Conservation (phyloP, 78 protist genomes). For the Pigoraptor vietnamica region DNA sequence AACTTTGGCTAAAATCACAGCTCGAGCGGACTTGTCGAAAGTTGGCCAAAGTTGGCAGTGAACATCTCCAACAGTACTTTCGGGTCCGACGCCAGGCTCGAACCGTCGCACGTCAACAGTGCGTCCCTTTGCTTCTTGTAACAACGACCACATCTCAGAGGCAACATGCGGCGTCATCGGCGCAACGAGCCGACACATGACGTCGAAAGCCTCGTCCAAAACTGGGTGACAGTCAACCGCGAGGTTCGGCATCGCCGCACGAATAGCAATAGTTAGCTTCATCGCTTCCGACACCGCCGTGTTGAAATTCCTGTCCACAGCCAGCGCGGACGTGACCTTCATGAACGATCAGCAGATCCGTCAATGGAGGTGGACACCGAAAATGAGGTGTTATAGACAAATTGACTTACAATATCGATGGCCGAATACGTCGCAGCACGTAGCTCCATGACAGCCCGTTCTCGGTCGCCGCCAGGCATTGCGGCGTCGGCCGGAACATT, state of each 20-base stretch:
- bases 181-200: neutral
- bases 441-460: neutral
- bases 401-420: neutral
- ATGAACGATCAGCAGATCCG: neutral
- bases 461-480: too few species aligned
- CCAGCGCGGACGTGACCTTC: neutral
- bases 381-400: too few species aligned
- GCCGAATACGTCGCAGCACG: neutral
- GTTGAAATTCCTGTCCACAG: neutral
- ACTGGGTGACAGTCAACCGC: neutral
- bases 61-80: neutral
- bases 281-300: neutral
- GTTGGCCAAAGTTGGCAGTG: neutral
- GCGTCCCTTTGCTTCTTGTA: neutral
- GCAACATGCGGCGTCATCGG: neutral
- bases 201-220: neutral
- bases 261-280: neutral
- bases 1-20: neutral
- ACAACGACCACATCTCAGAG: neutral
- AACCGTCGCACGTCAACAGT: neutral
- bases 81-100: neutral
- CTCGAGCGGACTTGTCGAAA: neutral
- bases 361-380: too few species aligned
- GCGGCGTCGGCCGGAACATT: neutral
- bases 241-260: neutral